Conservation (phyloP, 1,139 yeast species). For the Kazachstania sp. region DNA sequence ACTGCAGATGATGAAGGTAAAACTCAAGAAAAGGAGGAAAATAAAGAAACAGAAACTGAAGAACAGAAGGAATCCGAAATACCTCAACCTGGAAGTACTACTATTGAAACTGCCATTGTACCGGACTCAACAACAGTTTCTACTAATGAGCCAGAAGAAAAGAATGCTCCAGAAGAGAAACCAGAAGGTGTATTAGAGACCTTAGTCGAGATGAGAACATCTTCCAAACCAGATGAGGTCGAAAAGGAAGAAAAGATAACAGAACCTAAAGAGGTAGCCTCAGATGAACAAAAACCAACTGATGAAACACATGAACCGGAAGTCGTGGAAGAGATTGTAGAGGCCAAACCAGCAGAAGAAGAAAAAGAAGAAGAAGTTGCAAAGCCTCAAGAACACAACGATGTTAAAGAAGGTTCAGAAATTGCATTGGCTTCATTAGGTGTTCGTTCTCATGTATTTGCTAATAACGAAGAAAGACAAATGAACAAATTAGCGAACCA, state of each 20-base stretch:
- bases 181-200: neutral
- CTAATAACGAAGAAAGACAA: constrained; percentile 74
- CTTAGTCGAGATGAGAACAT: neutral
- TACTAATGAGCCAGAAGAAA: neutral
- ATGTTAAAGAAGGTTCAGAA: constrained; percentile 42
- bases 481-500: constrained; percentile 52
- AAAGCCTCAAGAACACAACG: constrained; percentile 2
- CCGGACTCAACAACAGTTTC: neutral
- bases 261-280: neutral
- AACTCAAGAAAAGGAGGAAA: no score
- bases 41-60: neutral
- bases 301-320: neutral
- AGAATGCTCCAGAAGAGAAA: neutral
- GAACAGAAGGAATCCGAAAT: no score
- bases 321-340: neutral
- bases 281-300: neutral
- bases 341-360: neutral
- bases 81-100: neutral
- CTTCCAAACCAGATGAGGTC: neutral
- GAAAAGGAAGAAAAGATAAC: neutral
- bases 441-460: constrained; percentile 75
- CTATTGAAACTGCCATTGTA: neutral
- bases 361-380: neutral
- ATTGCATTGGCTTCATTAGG: constrained; percentile 63
- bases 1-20: neutral